Evolutionary conservation across 2,329 filamentous ascomycete species (phyloP).

Genomic region (Zelopaecilomyces penicillatus): DNA sequence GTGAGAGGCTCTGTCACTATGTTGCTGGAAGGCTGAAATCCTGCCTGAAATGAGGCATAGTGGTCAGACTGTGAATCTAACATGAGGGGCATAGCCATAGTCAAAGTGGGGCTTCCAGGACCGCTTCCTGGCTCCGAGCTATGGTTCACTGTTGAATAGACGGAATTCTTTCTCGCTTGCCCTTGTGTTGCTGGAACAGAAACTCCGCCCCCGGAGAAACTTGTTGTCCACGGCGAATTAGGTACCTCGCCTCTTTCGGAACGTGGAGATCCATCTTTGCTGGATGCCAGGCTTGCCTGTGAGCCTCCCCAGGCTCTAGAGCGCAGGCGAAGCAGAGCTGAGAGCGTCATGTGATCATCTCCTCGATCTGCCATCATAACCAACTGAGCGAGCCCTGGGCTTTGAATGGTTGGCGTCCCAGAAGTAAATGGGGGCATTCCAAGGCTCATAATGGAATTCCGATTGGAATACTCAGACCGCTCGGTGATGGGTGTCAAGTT

Average conservation of each 20-base stretch:
- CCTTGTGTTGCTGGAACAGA: constrained; percentile 12
- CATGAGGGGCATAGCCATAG: constrained; percentile 28
- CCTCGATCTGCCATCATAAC: constrained; percentile 51
- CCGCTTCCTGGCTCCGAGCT: constrained; percentile 40
- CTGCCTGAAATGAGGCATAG: no score
- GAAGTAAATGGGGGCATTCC: constrained; percentile 33
- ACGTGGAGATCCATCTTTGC: constrained; percentile 41
- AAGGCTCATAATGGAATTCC: constrained; percentile 80
- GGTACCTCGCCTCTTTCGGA: constrained; percentile 41
- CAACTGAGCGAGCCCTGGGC: constrained; percentile 69
- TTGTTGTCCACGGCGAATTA: constrained; percentile 30
- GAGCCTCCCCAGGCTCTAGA: constrained; percentile 75
- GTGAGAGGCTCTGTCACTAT: no score
- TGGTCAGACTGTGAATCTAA: constrained; percentile 16
- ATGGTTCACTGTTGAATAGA: constrained; percentile 40
- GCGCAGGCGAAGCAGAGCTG: constrained; percentile 63
- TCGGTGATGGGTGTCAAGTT: constrained; percentile 96
- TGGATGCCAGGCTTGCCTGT: constrained; percentile 58
- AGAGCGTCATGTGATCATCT: constrained; percentile 65
- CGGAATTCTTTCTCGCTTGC: constrained; percentile 41
- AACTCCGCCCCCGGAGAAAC: constrained; percentile 3
- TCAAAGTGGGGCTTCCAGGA: constrained; percentile 43
- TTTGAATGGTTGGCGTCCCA: constrained; percentile 43
- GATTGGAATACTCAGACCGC: constrained; percentile 88
- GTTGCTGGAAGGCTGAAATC: no score